Base-by-base conservation (phyloP, 768 basidiomycete genomes). In the Boletus tylopilopsis region DNA sequence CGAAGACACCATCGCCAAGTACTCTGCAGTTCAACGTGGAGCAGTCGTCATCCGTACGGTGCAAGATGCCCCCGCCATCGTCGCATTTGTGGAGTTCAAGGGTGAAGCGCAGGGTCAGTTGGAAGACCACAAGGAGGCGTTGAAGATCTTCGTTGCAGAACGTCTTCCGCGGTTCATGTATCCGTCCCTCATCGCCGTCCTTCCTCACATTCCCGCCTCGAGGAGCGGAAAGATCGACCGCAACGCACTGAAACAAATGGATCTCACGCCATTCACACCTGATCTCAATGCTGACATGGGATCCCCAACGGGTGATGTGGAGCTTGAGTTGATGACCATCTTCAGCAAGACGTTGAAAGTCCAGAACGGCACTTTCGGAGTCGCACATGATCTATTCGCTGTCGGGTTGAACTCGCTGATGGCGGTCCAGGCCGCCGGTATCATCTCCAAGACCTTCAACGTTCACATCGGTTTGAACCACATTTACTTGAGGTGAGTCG, bases 111-210 rank as follows among this genome's bases (percentile, higher is more conserved):
- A 51, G 23, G 35, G n/a, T 2, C 55, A 57, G 6, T n/a, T 44
- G 41, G 61, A 62, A 44, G 56, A 61, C 29, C 51, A 57, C 32
- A 55, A 49, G 18, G 56, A 63, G 22, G 56, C 50, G 3, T 30
- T 64, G 44, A 66, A 54, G 46, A 7, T 60, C 30, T 63, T 64
- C 18, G 53, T 66, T 42, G 50, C 65, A 2, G 65, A 67, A 25
- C 60, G 64, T 6, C 60, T 66, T 3, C 64, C 64, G n/a, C 60
- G 64, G 8, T 66, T 67, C 51, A 66, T 66, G 64, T 64, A 64
- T 47, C 64, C 64, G 10, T 64, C 64, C 4, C 58, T 66, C 22
- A 53, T 66, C 21, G 60, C 62, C 12, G 52, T 57, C 21, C 62
- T 66, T 18, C 50, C 58, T 39, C 40, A 55, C 12, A 43, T 66